Conservation (phyloP, 148 eudicot genomes). For the Polygonum aviculare region DNA sequence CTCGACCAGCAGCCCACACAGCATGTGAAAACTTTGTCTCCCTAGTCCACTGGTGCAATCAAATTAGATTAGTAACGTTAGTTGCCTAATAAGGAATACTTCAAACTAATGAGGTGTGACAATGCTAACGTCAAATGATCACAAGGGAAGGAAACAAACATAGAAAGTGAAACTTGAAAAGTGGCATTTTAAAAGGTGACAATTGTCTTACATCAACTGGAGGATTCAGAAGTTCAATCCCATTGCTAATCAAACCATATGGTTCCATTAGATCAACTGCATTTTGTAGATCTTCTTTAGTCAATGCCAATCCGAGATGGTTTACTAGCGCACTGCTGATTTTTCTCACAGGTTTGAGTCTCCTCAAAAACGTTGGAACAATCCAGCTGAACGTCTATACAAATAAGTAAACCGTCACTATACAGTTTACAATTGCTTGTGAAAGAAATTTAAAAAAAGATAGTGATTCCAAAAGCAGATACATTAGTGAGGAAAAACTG, state of each 20-base stretch:
- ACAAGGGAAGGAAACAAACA: background rate
- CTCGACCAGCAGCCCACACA: conserved; percentile 98
- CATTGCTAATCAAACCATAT: conserved; percentile 77
- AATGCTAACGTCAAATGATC: background rate
- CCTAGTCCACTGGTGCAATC: conserved; percentile 61
- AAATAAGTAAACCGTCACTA: conserved; percentile 2
- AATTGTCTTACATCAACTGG: conserved; percentile 64
- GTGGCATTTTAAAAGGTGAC: background rate
- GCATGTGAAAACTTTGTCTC: conserved; percentile 90
- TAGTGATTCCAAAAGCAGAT: background rate
- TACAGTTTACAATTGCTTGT: background rate
- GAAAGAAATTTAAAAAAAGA: background rate
- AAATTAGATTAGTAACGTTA: background rate
- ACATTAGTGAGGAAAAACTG: background rate
- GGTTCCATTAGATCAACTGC: conserved; percentile 93
- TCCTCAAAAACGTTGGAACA: conserved; percentile 69
- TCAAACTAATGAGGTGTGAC: background rate
- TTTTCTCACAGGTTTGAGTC: conserved; percentile 41
- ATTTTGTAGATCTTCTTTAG: conserved; percentile 64
- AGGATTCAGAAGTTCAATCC: conserved; percentile 66
- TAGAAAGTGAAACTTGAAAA: background rate
- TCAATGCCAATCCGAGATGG: conserved; percentile 81
- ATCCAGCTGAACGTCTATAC: conserved; percentile 59
- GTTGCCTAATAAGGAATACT: background rate
- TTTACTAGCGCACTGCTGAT: conserved; percentile 63